These are phyloP conservation scores for Ailanthus altissimus DNA, from an alignment of 345 rosid species.

Conservation along the genomic window DNA sequence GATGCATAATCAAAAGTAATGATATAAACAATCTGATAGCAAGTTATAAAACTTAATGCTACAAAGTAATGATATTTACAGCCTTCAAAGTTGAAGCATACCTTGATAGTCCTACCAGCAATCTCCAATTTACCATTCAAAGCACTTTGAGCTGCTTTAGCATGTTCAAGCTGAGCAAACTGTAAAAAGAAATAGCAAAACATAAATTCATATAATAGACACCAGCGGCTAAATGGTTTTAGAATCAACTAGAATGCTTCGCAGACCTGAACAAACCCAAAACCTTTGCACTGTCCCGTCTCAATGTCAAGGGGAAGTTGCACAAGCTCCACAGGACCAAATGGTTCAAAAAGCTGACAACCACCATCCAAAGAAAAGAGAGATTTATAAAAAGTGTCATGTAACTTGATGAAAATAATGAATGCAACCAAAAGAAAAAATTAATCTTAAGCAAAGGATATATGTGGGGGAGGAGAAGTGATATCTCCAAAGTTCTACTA, in stretches of 20 bases:
- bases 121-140: conserved; percentile 93
- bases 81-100: conserved; percentile 28
- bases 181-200: conserved; percentile 29
- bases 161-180: conserved; percentile 93
- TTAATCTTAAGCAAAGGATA: neutral
- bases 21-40: neutral
- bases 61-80: conserved; percentile 10
- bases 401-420: neutral
- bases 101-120: conserved; percentile 89
- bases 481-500: neutral
- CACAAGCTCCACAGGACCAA: conserved; percentile 93
- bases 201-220: neutral
- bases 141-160: conserved; percentile 82
- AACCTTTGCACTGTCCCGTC: conserved; percentile 95
- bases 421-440: neutral
- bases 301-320: conserved; percentile 92
- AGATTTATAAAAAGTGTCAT: neutral
- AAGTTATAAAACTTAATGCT: conserved; percentile 4
- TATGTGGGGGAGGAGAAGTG: neutral
- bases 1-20: neutral
- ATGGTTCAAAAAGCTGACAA: conserved; percentile 83
- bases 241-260: conserved; percentile 20
- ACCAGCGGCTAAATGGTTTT: neutral
- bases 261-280: conserved; percentile 93
- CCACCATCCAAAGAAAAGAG: neutral